Evolutionary conservation across 2,329 filamentous ascomycete genomes (phyloP), one percentile per base, ranked within the genome.

Genomic region (Metarhizium brunneum): DNA sequence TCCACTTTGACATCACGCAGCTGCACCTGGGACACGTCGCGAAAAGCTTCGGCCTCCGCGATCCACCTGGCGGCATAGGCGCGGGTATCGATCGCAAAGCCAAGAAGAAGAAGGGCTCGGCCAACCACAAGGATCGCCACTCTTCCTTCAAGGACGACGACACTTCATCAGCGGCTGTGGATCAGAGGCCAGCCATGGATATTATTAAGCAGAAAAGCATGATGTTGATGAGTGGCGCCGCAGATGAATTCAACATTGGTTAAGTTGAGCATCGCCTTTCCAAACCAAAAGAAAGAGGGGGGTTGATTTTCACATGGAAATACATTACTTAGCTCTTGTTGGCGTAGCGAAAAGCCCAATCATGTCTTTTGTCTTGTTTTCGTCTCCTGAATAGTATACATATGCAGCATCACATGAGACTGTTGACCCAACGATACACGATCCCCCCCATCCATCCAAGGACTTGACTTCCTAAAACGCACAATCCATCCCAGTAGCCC

Each of bases 11-110:
- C 69, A 95, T 96, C 71, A 91, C 90, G 58, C 83, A 89, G 65
- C 74, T 99, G 50, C 94, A 99, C 69, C 74, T 97, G 7, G 94
- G 94, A 3, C 94, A 99, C 76, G 76, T 94, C 61, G 92, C 92
- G 7, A 99, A 99, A 76, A 90, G 88, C 30, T 99, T 95, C 68
- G 94, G 86, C 2, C 74, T 99, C 61, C 81, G 95, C 60, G 94
- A 99, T 69, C 85, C 90, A 36, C 94, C 94, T 0, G 87, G 88
- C 5, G 87, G 88, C 52, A 95, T 99, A 54, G 85, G 85, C 38
- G 77, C 76, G 2, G 79, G 80, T 10, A 68, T 81, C 71, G 61
- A 78, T 67, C 68, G 72, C 65, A 71, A 75, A 70, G 65, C 73
- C 64, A 70, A 72, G 71, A 74, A 73, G 62, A 65, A 49, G 54